Evolutionary conservation across 169 alveolate genomes (phyloP).

Genomic region (Cryptosporidium felis): DNA sequence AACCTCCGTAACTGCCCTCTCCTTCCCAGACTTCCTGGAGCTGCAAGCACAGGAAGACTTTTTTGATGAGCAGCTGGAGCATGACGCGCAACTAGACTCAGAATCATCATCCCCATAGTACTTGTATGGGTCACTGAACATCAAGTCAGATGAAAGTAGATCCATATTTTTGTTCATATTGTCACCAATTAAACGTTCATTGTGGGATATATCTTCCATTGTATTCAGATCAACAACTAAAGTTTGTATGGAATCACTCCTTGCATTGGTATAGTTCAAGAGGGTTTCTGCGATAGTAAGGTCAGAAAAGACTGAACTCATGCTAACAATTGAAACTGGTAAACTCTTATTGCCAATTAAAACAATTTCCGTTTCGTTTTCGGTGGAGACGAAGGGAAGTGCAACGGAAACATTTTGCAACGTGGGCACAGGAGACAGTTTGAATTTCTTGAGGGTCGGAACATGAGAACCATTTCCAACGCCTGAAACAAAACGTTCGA

Average conservation of each 20-base stretch:
- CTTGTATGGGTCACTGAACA: neutral
- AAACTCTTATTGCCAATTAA: neutral
- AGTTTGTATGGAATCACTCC: neutral
- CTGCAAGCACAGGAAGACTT: slow-evolving; percentile 7
- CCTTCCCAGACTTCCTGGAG: neutral
- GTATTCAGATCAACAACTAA: neutral
- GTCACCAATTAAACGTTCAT: neutral
- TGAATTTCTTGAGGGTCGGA: neutral
- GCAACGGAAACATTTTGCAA: neutral
- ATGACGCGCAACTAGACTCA: neutral
- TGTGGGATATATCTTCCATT: neutral
- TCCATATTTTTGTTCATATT: neutral
- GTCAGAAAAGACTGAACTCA: too few relatives aligned
- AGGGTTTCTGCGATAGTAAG: too few relatives aligned
- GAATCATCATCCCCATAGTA: neutral
- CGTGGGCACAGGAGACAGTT: neutral
- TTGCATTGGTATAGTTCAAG: neutral
- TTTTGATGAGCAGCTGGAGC: neutral
- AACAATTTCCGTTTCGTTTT: neutral
- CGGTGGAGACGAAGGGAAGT: neutral
- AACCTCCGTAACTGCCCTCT: neutral
- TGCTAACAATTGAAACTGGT: too few relatives aligned
- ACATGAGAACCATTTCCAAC: neutral
- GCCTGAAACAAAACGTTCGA: neutral
- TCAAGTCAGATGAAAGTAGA: neutral